phyloP scores from a whole-genome alignment of 768 basidiomycete species.

The Trametes gibbosa region DNA sequence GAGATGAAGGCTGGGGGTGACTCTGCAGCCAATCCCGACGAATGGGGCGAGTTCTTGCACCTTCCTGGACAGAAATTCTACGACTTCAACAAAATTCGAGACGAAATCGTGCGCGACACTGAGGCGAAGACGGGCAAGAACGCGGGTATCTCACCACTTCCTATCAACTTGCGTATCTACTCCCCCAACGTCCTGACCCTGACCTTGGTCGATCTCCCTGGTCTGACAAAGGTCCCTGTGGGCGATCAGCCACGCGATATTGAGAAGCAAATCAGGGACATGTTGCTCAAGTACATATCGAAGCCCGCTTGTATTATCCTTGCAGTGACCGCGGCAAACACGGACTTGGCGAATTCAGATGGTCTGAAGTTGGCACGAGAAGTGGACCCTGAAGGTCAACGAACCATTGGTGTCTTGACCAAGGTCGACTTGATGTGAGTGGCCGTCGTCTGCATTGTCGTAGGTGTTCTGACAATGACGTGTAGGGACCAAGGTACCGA shows the following conservation, averaged over 20 bases:
- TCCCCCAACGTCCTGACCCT: slow-evolving; percentile 97
- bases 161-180: slow-evolving; percentile 97
- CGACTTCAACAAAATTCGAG: slow-evolving; percentile 95
- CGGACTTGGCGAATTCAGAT: slow-evolving; percentile 97
- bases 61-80: slow-evolving; percentile 96
- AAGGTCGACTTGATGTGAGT: slow-evolving; percentile 97
- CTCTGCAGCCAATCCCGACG: slow-evolving; percentile 83
- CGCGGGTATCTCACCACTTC: slow-evolving; percentile 94
- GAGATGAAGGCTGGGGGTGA: slow-evolving; percentile 35
- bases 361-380: slow-evolving; percentile 80
- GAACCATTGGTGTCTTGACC: slow-evolving; percentile 97
- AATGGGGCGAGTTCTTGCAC: slow-evolving; percentile 99
- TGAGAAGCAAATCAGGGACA: slow-evolving; percentile 95
- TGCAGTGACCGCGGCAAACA: slow-evolving; percentile 94
- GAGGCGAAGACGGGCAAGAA: slow-evolving; percentile 99
- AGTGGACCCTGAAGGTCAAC: slow-evolving; percentile 93
- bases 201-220: slow-evolving; percentile 96
- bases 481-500: slow-evolving; percentile 94
- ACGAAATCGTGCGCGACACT: slow-evolving; percentile 94
- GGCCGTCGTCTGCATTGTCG: background rate
- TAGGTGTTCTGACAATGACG: slow-evolving; percentile 12
- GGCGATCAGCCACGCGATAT: slow-evolving; percentile 97
- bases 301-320: slow-evolving; percentile 96
- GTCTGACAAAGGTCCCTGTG: slow-evolving; percentile 84
- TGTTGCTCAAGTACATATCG: slow-evolving; percentile 93